A percentile compares a stretch with the other conserved stretches of the same genome.
phyloP scores from a whole-genome alignment of 2,329 filamentous ascomycete species.

The Cercospora sp. region DNA sequence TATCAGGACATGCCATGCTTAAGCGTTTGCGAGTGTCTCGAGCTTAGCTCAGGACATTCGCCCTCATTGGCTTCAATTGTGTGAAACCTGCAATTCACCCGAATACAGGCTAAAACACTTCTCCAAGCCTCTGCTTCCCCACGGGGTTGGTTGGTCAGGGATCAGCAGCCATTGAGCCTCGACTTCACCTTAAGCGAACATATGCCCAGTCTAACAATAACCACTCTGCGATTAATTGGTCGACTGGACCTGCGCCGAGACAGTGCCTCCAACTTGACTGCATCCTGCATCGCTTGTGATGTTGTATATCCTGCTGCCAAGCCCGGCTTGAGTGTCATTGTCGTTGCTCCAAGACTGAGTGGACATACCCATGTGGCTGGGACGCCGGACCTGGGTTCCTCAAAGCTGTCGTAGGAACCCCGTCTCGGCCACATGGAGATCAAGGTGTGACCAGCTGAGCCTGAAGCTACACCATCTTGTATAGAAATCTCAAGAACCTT shows the following conservation, averaged over 20 bases:
- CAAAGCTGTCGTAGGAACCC: not conserved
- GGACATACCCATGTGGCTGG: not conserved
- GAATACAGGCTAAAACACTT: not conserved
- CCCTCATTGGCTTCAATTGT: not conserved
- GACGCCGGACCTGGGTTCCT: not conserved
- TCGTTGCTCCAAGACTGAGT: not conserved
- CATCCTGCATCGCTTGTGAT: not conserved
- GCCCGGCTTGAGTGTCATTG: not conserved
- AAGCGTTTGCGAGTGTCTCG: not conserved
- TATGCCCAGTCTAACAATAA: not conserved
- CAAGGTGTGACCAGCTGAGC: not conserved
- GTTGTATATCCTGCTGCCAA: not conserved
- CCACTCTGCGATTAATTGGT: not conserved
- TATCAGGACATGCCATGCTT: not conserved
- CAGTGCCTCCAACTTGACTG: not conserved
- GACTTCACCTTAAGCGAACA: not conserved
- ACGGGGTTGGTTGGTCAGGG: slow-evolving; percentile 1
- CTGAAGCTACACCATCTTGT: not conserved
- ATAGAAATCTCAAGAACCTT: not conserved
- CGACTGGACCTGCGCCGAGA: not conserved
- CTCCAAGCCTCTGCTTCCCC: not conserved
- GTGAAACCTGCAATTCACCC: not conserved
- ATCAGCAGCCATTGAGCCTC: slow-evolving; percentile 5
- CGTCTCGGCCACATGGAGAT: not conserved
- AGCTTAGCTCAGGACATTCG: not conserved